Percentiles rank a stretch among this genome's conserved stretches.
Conservation (phyloP, 805 yeast genomes). For the Metschnikowia colocasiae region DNA sequence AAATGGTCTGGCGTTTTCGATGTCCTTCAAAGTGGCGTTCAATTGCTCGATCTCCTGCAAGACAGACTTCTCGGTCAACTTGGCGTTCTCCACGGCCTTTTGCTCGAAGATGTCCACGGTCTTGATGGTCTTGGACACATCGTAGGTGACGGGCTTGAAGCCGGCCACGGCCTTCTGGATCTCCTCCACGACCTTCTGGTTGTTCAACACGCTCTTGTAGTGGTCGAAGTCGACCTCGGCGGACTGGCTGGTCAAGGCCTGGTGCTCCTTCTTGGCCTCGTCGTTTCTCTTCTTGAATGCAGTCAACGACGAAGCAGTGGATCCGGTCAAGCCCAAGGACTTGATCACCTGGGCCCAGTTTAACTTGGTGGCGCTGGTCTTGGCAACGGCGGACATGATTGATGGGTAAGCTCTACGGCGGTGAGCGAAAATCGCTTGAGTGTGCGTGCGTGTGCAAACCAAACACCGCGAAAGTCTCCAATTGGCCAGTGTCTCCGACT, state of each 20-base stretch:
- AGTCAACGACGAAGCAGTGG: conserved; percentile 82
- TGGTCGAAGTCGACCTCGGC: conserved; percentile 74
- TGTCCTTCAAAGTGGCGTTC: conserved; percentile 85
- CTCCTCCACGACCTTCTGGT: conserved; percentile 72
- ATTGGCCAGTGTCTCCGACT: conserved; percentile 16
- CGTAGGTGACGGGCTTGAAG: conserved; percentile 82
- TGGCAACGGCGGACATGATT: conserved; percentile 36
- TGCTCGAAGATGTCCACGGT: conserved; percentile 91
- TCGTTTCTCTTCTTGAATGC: conserved; percentile 98
- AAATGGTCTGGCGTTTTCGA: conserved; percentile 95
- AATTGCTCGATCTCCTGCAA: conserved; percentile 80
- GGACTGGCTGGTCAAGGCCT: conserved; percentile 67
- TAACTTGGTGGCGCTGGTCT: conserved; percentile 75
- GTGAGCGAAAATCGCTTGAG: conserved; percentile 6
- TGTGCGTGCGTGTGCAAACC: conserved; percentile 14
- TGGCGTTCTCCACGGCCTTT: conserved; percentile 93
- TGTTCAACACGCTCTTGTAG: conserved; percentile 79
- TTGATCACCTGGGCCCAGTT: conserved; percentile 93
- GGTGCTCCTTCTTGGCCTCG: conserved; percentile 84
- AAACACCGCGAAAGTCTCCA: conserved; percentile 7
- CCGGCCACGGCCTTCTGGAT: conserved; percentile 70
- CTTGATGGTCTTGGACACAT: conserved; percentile 84
- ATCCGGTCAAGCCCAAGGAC: conserved; percentile 87
- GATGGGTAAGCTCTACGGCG: not conserved
- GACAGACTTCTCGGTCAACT: conserved; percentile 87